phyloP scores from a whole-genome alignment of 768 basidiomycete genomes.

The Lentinula detonsa region DNA sequence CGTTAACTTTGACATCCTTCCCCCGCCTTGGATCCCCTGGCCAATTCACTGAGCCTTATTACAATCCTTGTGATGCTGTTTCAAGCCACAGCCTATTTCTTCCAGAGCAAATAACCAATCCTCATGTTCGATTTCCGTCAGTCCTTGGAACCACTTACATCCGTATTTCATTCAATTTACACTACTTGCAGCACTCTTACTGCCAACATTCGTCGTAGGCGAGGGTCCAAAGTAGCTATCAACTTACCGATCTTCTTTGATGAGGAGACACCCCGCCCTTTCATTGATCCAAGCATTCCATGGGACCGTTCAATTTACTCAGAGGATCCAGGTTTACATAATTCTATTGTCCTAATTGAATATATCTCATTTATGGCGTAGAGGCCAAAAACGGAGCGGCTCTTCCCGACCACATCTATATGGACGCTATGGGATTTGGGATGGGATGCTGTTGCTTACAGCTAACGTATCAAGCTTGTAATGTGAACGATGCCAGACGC shows the following conservation, averaged over 20 bases:
- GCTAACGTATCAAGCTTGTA: conserved; percentile 95
- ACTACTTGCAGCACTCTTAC: conserved; percentile 74
- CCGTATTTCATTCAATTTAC: conserved; percentile 11
- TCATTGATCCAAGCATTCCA: conserved; percentile 89
- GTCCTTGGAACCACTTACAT: conserved; percentile 26
- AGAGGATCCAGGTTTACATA: conserved; percentile 70
- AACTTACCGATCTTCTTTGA: conserved; percentile 93
- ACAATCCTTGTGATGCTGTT: conserved; percentile 62
- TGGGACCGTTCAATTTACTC: conserved; percentile 78
- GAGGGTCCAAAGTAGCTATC: conserved; percentile 92
- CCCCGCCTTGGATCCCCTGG: conserved; percentile 87
- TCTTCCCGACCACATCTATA: conserved; percentile 85
- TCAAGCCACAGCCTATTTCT: conserved; percentile 94
- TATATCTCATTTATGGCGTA: conserved; percentile 20
- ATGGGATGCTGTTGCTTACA: conserved; percentile 99
- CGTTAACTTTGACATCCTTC: conserved; percentile 92
- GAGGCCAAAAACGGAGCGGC: conserved; percentile 92
- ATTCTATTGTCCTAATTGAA: conserved; percentile 3
- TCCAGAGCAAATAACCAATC: conserved; percentile 93
- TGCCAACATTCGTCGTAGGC: conserved; percentile 85
- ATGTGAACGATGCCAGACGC: conserved; percentile 83
- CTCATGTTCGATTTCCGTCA: conserved; percentile 96
- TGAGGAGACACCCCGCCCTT: conserved; percentile 78
- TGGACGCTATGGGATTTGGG: conserved; percentile 99
- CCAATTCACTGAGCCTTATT: conserved; percentile 89